These are phyloP conservation scores for Podaxis sp. DNA, from an alignment of 768 basidiomycete genomes.

Conservation along the genomic window DNA sequence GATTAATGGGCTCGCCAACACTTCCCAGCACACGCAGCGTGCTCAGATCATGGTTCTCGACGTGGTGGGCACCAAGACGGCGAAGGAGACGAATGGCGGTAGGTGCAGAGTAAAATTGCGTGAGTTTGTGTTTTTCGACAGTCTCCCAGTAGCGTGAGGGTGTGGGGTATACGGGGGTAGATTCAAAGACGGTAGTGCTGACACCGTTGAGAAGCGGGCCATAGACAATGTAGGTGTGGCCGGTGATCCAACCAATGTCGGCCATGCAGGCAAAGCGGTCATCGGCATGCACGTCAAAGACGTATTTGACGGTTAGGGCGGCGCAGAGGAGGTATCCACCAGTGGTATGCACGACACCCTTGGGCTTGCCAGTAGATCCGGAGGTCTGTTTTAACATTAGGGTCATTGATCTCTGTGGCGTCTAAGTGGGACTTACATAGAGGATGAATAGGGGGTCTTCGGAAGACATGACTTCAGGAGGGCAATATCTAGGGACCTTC, in stretches of 20 bases:
- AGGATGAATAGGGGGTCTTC: conserved; percentile 99
- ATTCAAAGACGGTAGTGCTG: conserved; percentile 90
- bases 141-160: conserved; percentile 97
- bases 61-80: conserved; percentile 79
- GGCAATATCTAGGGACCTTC: conserved; percentile 84
- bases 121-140: conserved; percentile 88
- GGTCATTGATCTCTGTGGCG: background rate
- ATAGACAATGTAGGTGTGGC: conserved; percentile 92
- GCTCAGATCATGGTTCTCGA: conserved; percentile 76
- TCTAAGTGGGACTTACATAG: conserved; percentile 59
- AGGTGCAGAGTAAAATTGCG: conserved; percentile 94
- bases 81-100: conserved; percentile 91
- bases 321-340: conserved; percentile 90
- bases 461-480: conserved; percentile 81
- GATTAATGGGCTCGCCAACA: conserved; percentile 98
- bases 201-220: conserved; percentile 87
- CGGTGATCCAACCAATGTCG: conserved; percentile 98
- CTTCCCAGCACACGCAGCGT: conserved; percentile 83
- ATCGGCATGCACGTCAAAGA: conserved; percentile 96
- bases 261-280: conserved; percentile 98
- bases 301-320: conserved; percentile 90
- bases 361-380: conserved; percentile 93
- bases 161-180: conserved; percentile 94
- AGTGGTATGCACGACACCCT: conserved; percentile 92
- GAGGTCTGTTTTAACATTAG: conserved; percentile 58